These are phyloP conservation scores for Nakazawaea holstii DNA, from an alignment of 805 yeast genomes.

Conservation along the genomic window DNA sequence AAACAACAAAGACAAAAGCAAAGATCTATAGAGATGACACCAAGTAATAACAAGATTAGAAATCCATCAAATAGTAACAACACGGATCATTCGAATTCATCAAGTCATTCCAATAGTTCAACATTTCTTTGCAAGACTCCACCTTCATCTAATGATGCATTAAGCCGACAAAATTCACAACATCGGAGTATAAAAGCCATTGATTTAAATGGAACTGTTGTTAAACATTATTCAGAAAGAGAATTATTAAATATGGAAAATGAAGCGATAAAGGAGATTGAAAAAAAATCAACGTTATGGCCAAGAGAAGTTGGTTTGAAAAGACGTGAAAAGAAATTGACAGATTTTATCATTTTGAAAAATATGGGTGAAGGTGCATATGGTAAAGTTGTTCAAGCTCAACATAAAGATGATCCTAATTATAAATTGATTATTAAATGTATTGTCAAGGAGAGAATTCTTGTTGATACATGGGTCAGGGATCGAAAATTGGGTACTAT, in stretches of 20 bases:
- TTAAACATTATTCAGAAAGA: slow-evolving; percentile 5
- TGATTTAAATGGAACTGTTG: slow-evolving; percentile 3
- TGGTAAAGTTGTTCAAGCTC: slow-evolving; percentile 84
- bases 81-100: no score
- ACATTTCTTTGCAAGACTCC: slow-evolving; percentile 6
- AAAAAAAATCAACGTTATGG: slow-evolving; percentile 35
- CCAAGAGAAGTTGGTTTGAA: slow-evolving; percentile 58
- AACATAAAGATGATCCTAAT: slow-evolving; percentile 54
- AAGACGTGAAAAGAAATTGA: slow-evolving; percentile 65
- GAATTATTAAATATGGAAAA: slow-evolving; percentile 41
- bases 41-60: not conserved
- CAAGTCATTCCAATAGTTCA: slow-evolving; percentile 5
- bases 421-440: slow-evolving; percentile 79
- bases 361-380: slow-evolving; percentile 96
- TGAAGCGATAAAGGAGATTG: slow-evolving; percentile 32
- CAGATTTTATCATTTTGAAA: slow-evolving; percentile 66
- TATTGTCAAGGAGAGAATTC: slow-evolving; percentile 84
- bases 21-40: not conserved
- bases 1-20: not conserved
- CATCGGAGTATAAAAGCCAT: not conserved
- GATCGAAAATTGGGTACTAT: slow-evolving; percentile 88
- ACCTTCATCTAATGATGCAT: slow-evolving; percentile 10
- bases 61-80: slow-evolving; percentile 5
- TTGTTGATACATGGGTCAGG: slow-evolving; percentile 97
- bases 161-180: not conserved